Evolutionary conservation across 148 eudicot species (phyloP).

Genomic region (Arctostaphylos glauca): DNA sequence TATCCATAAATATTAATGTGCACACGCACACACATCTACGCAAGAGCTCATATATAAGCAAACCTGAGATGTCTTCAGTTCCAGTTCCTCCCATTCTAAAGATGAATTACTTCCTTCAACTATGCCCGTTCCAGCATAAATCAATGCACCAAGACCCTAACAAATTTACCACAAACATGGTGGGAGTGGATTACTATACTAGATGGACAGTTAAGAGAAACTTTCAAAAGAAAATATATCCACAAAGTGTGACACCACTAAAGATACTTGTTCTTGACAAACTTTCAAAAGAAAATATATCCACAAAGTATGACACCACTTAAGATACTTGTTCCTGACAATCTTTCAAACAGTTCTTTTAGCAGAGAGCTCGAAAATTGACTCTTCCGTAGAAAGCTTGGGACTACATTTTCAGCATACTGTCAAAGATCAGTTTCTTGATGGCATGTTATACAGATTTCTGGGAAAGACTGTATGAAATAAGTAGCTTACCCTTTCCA

Average conservation of each 20-base stretch:
- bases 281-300: neutral
- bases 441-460: neutral
- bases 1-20: neutral
- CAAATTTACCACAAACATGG: neutral
- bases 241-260: neutral
- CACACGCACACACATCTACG: neutral
- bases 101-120: constrained; percentile 85
- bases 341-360: neutral
- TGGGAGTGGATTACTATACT: neutral
- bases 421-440: neutral
- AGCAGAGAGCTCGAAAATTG: neutral
- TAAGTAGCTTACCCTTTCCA: constrained; percentile 51
- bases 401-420: neutral
- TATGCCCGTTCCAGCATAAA: constrained; percentile 96
- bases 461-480: neutral
- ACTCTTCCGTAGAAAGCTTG: neutral
- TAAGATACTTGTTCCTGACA: neutral
- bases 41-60: neutral
- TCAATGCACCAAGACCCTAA: constrained; percentile 73
- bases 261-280: neutral
- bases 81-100: constrained; percentile 94
- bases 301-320: neutral
- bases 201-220: neutral
- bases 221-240: neutral
- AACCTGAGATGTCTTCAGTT: constrained; percentile 95